These are phyloP conservation scores for Rhizomucor pusillus DNA, from an alignment of 371 early-diverging fungal genomes.

Conservation along the genomic window DNA sequence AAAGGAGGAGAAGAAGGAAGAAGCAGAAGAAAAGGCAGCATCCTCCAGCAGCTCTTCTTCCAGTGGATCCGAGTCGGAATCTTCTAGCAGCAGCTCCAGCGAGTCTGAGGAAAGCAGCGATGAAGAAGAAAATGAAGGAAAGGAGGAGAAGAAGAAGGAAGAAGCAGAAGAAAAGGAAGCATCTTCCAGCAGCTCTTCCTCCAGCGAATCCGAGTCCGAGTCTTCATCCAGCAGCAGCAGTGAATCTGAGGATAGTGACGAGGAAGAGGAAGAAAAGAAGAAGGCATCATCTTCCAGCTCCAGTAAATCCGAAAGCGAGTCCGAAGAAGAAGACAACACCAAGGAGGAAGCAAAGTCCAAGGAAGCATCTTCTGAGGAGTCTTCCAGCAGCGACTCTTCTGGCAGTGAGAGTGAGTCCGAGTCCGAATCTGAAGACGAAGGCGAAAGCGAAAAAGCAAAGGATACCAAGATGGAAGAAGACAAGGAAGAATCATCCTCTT, in stretches of 20 bases:
- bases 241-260: constrained; percentile 1
- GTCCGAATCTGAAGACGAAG: constrained; percentile 18
- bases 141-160: constrained; percentile 11
- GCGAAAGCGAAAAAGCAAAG: constrained; percentile 4
- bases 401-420: constrained; percentile 7
- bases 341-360: too few relatives aligned
- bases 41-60: constrained; percentile 8
- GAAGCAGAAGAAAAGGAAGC: constrained; percentile 8
- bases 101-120: constrained; percentile 4
- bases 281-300: constrained; percentile 2
- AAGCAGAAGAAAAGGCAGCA: constrained; percentile 7
- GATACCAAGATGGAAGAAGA: constrained; percentile 9
- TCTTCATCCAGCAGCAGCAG: constrained; percentile 12
- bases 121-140: constrained; percentile 4
- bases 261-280: constrained; percentile 7
- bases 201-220: constrained; percentile 15
- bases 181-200: constrained; percentile 5
- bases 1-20: constrained; percentile 13
- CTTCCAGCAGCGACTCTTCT: constrained; percentile 9
- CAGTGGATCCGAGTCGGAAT: constrained; percentile 12
- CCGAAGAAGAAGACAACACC: constrained; percentile 6
- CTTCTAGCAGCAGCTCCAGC: constrained; percentile 12
- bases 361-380: constrained; percentile 1
- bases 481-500: constrained; percentile 19
- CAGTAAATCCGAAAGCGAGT: constrained; percentile 4